Base-by-base conservation (phyloP, 2,329 filamentous ascomycete species). In the Fusarium sp. region DNA sequence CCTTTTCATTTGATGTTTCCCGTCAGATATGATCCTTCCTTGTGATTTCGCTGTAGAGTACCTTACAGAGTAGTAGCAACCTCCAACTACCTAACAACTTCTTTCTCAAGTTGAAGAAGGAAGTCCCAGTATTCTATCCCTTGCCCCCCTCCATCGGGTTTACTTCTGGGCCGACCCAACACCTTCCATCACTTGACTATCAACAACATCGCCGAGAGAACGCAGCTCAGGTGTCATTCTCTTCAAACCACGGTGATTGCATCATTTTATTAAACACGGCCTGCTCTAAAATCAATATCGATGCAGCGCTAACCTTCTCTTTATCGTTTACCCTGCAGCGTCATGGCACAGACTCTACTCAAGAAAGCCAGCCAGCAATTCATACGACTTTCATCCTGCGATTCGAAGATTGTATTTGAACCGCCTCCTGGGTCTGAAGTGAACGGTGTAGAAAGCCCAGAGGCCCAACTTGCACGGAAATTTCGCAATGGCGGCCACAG, bases 321-420 rank as follows among this genome's bases (percentile, higher is more conserved):
- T 54, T 52, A 35, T 57, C 35, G 44, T 20, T 26, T 60, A 69
- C 52, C 53, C 47, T 57, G 47, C 43, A 72, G 31, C 70, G 77
- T 49, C 41, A 80, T 80, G 78, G 65, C 69, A 52, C 66, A 74
- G 21, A 71, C 68, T 24, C 62, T 75, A 39, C 57, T 75, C 29
- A 69, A 59, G 53, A 77, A 76, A 49, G 71, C 69, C 54, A 76
- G 68, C 53, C 70, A 61, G 28, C 76, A 72, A 21, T 63, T 67
- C 21, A 54, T 75, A 21, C 71, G 71, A 21, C 56, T 61, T 35
- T 60, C 68, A 21, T 70, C 69, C 13, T 55, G 47, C 23, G 66
- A 71, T 10, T 61, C 63, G 10, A 52, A 61, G 35, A 57, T 65
- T n/a, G 33, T 65, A 9, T 38, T 62, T 35, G 43, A 46, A n/a